Conservation (phyloP, 1,284 basidiomycete genomes). For the Quambalaria eucalypti region DNA sequence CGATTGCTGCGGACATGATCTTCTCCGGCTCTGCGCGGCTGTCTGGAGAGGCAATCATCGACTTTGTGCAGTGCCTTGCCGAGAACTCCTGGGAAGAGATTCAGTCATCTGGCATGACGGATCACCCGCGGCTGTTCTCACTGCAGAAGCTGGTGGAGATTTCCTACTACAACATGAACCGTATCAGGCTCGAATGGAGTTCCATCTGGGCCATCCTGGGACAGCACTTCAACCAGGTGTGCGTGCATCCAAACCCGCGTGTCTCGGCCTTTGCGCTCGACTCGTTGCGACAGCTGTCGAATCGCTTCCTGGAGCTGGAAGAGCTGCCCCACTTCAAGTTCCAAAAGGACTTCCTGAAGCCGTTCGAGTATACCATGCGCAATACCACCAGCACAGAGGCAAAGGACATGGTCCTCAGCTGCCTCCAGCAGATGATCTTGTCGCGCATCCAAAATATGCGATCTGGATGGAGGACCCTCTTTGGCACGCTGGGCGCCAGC, state of each 20-base stretch:
- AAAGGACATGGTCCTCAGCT: constrained; percentile 96
- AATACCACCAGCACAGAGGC: constrained; percentile 91
- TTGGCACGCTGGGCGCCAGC: constrained; percentile 91
- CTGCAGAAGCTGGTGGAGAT: constrained; percentile 98
- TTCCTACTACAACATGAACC: constrained; percentile 98
- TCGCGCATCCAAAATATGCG: constrained; percentile 87
- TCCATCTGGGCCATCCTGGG: constrained; percentile 96
- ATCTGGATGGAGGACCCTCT: constrained; percentile 98
- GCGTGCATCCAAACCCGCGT: constrained; percentile 93
- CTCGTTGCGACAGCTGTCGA: constrained; percentile 91
- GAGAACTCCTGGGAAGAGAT: constrained; percentile 99
- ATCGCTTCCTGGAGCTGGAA: constrained; percentile 98
- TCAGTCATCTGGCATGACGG: constrained; percentile 82
- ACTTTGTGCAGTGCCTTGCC: constrained; percentile 91
- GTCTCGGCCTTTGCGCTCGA: constrained; percentile 96
- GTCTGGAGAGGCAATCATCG: constrained; percentile 90
- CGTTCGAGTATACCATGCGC: constrained; percentile 96
- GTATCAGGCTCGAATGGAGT: constrained; percentile 97
- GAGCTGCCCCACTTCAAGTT: constrained; percentile 97
- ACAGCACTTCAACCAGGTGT: constrained; percentile 98
- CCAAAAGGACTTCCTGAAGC: constrained; percentile 97
- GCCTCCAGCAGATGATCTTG: constrained; percentile 98
- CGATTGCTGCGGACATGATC: constrained; percentile 97
- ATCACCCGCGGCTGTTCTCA: constrained; percentile 78
- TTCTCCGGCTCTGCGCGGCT: constrained; percentile 91